phyloP scores from a whole-genome alignment of 2,329 filamentous ascomycete species.

The Paecilomyces sp. region DNA sequence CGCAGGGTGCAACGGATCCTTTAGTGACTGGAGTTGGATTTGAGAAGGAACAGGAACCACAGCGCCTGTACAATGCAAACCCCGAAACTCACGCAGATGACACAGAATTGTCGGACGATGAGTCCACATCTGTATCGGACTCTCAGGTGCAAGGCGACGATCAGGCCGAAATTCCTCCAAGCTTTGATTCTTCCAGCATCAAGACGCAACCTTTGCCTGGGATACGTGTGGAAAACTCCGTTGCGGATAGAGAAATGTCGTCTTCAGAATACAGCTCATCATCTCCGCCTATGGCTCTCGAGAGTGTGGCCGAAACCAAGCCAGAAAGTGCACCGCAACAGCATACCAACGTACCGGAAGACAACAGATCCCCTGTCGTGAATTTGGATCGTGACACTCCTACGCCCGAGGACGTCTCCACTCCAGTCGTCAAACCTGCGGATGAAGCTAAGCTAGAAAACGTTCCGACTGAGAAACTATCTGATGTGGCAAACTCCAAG shows the following conservation, averaged over 20 bases:
- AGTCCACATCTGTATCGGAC: background rate
- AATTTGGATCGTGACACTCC: background rate
- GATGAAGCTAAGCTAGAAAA: background rate
- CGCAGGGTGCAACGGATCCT: background rate
- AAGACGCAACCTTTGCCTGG: background rate
- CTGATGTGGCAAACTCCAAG: background rate
- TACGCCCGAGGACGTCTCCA: background rate
- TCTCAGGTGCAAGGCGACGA: background rate
- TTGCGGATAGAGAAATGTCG: background rate
- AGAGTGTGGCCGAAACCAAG: background rate
- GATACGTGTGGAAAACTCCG: background rate
- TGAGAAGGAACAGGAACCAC: background rate
- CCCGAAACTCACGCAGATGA: background rate
- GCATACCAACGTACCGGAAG: background rate
- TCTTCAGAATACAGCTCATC: background rate
- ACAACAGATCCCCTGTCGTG: background rate
- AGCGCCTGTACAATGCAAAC: background rate
- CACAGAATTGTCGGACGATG: background rate
- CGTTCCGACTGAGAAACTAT: background rate
- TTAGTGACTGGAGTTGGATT: background rate
- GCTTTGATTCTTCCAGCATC: background rate
- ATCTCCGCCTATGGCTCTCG: background rate
- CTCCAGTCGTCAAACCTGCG: background rate
- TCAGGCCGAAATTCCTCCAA: background rate
- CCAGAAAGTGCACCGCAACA: background rate